phyloP scores from a whole-genome alignment of 2,329 filamentous ascomycete genomes.

The Apiospora pterosperma region DNA sequence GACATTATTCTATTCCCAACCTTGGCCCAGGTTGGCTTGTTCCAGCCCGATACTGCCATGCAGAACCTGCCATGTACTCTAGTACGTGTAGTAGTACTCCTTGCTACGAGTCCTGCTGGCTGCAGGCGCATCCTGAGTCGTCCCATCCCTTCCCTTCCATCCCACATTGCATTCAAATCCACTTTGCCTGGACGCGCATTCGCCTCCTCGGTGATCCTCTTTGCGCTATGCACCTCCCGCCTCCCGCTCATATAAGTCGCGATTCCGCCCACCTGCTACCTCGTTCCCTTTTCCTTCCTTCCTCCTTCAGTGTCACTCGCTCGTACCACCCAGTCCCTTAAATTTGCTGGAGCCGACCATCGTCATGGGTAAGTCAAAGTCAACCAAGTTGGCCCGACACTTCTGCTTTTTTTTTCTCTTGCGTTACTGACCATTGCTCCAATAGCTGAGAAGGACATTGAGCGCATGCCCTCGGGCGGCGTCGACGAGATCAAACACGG shows the following conservation, averaged over 20 bases:
- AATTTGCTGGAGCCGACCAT: neutral
- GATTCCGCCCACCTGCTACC: neutral
- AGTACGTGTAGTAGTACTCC: no score
- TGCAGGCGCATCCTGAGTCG: neutral
- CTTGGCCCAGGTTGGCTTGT: neutral
- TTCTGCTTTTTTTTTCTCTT: neutral
- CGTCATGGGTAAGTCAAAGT: neutral
- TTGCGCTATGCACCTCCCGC: neutral
- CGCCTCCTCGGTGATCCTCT: neutral
- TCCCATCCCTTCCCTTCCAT: neutral
- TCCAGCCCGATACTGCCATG: no score
- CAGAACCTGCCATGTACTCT: no score
- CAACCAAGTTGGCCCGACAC: neutral
- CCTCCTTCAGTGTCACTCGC: neutral
- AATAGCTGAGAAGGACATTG: slow-evolving; percentile 4
- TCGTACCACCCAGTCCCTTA: neutral
- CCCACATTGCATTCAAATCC: neutral
- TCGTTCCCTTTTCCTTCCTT: neutral
- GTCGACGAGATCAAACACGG: neutral
- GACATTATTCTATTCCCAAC: slow-evolving; percentile 1
- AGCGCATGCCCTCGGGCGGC: neutral
- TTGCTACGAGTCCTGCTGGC: no score
- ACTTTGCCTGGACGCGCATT: neutral
- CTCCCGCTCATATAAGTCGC: neutral
- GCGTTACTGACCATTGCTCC: neutral